Base-by-base conservation (phyloP, 495 filamentous ascomycete genomes). In the Aspergillus asperescens region DNA sequence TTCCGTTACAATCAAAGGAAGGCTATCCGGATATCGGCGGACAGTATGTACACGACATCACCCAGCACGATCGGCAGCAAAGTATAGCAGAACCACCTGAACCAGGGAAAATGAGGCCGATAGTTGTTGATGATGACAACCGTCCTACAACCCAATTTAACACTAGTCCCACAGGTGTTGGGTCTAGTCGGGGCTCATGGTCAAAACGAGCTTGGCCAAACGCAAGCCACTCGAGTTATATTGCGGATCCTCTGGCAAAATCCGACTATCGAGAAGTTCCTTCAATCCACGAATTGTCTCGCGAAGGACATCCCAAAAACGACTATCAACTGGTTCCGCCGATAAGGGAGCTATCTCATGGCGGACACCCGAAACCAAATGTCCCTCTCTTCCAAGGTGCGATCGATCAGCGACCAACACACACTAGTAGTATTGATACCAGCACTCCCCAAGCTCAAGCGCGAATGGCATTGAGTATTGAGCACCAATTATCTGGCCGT, bases 1-100 rank as follows among this genome's bases (percentile, higher is more conserved):
- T 94, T 56, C 89, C 84, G 37, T 78, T 95, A 22, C 88, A 94
- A 66, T 91, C 89, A 7, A 95, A 93, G 70, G 88, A 90, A 56
- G 73, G 84, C 59, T 81, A 85, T 70, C 50, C 81, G 58, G 65
- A 82, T 61, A 53, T 83, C 65, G 56, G 56, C 42, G 50, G 48
- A 20, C 69, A 70, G 25, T 74, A 70, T 52, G 18, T 73, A 69
- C 78, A 70, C 73, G 77, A 81, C 68, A 67, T 70, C 69, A 75
- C 60, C 69, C 73, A 64, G 23, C 72, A 72, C 64, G 68, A 76
- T 32, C 59, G 70, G 51, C 67, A 61, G 27, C 56, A 71, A n/a
- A 58, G 42, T 45, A 50, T 70, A 44, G 58, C 61, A 40, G 69
- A 72, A 32, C 70, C 70, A 44, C 44, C 65, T 15, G 71, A 74